phyloP scores from a whole-genome alignment of 805 yeast genomes.

The Nadsonia fulvescens region DNA sequence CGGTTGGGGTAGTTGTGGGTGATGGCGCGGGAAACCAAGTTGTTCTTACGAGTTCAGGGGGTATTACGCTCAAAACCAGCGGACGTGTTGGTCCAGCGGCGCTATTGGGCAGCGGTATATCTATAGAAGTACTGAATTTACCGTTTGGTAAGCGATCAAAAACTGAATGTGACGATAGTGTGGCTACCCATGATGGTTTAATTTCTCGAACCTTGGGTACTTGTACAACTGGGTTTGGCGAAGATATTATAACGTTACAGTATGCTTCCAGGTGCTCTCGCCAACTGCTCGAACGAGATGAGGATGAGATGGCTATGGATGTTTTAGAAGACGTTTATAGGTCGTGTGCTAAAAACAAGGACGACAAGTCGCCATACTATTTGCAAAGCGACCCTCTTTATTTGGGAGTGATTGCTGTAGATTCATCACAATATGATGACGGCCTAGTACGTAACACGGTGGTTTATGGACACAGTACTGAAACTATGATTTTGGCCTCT shows the following conservation, averaged over 20 bases:
- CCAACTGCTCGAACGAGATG: too few species aligned
- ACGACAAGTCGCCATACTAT: too few species aligned
- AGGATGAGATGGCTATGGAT: too few species aligned
- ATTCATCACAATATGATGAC: conserved; percentile 1
- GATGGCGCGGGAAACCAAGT: conserved; percentile 12
- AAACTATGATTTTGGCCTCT: conserved; percentile 11
- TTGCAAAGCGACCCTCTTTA: conserved; percentile 9
- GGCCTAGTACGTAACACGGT: conserved; percentile 5
- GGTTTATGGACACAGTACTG: conserved; percentile 12
- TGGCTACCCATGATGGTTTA: too few species aligned
- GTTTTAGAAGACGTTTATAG: too few species aligned
- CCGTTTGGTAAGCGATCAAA: too few species aligned
- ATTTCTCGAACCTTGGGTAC: conserved; percentile 8
- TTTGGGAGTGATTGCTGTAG: conserved; percentile 8
- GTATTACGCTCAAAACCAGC: conserved; percentile 17
- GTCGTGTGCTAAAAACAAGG: too few species aligned
- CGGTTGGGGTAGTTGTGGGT: conserved; percentile 22
- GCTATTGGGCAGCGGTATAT: conserved; percentile 19
- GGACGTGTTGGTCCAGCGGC: conserved; percentile 27
- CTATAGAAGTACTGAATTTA: too few species aligned
- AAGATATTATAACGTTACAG: conserved; percentile 21
- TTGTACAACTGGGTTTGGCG: conserved; percentile 23
- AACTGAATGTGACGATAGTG: too few species aligned
- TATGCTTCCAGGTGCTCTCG: too few species aligned
- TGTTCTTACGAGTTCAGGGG: conserved; percentile 24